Evolutionary conservation across 768 basidiomycete genomes (phyloP).

Genomic region (Trametes elegans): DNA sequence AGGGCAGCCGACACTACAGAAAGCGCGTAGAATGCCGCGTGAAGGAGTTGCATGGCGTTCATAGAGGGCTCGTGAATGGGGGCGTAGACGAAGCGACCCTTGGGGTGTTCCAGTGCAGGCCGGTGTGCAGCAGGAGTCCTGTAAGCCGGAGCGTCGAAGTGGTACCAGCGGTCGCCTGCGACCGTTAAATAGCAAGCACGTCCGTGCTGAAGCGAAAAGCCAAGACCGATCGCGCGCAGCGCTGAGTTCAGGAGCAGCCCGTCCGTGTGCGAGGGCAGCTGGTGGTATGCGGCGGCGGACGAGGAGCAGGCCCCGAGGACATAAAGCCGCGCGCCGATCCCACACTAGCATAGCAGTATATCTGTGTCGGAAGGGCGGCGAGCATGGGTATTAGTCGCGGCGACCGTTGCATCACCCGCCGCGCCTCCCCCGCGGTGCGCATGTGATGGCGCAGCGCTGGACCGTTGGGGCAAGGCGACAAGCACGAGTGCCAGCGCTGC

Average conservation of each 20-base stretch:
- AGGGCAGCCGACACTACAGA: neutral
- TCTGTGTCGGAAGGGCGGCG: neutral
- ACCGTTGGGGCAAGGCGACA: neutral
- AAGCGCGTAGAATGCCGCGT: neutral
- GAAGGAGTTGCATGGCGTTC: constrained; percentile 4
- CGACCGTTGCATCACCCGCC: constrained; percentile 8
- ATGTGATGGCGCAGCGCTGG: neutral
- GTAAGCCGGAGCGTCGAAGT: constrained; percentile 4
- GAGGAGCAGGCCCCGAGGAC: constrained; percentile 8
- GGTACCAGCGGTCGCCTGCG: constrained; percentile 5
- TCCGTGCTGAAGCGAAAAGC: neutral
- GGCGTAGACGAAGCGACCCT: neutral
- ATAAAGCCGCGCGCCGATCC: neutral
- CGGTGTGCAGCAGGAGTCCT: neutral
- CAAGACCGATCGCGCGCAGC: neutral
- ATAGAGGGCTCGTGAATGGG: neutral
- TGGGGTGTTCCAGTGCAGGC: neutral
- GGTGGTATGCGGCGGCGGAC: constrained; percentile 1
- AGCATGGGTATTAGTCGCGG: neutral
- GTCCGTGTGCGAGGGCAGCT: neutral
- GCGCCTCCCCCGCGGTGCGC: neutral
- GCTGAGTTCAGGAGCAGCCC: neutral
- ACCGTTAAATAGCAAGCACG: constrained; percentile 8
- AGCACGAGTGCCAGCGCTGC: neutral
- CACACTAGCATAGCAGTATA: neutral